Evolutionary conservation across 139 green algal genomes (phyloP).

Genomic region (Mesostigma viride): DNA sequence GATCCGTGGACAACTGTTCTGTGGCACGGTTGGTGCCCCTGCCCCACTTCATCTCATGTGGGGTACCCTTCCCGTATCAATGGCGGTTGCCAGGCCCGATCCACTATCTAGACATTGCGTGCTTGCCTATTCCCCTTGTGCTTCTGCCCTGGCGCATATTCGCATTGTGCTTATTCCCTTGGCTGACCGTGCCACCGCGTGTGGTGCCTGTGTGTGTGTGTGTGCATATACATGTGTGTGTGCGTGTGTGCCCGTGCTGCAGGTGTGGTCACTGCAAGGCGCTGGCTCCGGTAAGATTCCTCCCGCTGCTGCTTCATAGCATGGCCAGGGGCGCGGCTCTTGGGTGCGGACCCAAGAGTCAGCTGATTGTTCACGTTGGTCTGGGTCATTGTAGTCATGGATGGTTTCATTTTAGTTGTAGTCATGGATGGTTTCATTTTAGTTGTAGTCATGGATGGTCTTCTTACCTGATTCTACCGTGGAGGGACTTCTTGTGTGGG

Average conservation of each 20-base stretch:
- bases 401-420: background rate
- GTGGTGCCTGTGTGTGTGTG: background rate
- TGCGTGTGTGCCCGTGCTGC: background rate
- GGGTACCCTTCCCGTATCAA: no score
- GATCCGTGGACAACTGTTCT: no score
- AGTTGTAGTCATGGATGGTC: background rate
- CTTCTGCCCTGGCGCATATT: background rate
- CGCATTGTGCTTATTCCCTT: background rate
- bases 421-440: background rate
- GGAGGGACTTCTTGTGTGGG: no score
- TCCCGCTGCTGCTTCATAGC: background rate
- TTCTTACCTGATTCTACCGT: no score
- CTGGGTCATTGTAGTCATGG: background rate
- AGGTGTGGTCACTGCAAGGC: conserved; percentile 14
- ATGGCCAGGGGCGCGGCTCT: background rate
- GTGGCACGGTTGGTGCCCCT: no score
- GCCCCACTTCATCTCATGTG: no score
- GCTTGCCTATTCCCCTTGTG: background rate
- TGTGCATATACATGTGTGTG: background rate
- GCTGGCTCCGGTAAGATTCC: background rate
- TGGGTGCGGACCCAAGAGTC: background rate
- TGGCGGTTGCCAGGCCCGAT: no score
- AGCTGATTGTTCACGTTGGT: background rate
- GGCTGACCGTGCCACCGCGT: no score
- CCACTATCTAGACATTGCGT: background rate